Evolutionary conservation across 75 land plant genomes (phyloP).

Genomic region (Pinus tabuliformis): DNA sequence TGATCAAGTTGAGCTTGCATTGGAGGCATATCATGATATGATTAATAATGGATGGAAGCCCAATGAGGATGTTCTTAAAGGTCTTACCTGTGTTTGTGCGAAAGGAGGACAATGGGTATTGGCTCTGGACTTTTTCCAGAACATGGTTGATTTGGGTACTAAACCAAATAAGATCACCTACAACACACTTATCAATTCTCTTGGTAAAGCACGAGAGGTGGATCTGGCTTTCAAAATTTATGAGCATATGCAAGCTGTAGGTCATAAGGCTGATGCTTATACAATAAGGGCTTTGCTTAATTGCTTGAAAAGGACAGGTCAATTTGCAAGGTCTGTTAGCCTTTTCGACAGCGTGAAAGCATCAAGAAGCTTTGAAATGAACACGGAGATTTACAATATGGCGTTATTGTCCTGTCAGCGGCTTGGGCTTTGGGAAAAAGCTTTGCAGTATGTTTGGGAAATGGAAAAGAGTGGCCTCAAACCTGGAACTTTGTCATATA

Average conservation of each 20-base stretch:
- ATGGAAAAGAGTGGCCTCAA: slow-evolving; percentile 52
- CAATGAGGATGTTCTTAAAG: slow-evolving; percentile 51
- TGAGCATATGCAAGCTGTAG: slow-evolving; percentile 28
- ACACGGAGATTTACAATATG: slow-evolving; percentile 40
- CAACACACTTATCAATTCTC: slow-evolving; percentile 60
- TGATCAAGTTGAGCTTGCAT: slow-evolving; percentile 52
- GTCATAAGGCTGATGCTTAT: slow-evolving; percentile 42
- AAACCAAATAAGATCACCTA: slow-evolving; percentile 47
- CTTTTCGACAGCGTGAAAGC: slow-evolving; percentile 48
- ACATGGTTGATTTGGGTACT: slow-evolving; percentile 38
- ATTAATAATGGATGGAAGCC: slow-evolving; percentile 32
- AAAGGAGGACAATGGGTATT: slow-evolving; percentile 62
- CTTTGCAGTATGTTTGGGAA: slow-evolving; percentile 56
- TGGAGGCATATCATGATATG: slow-evolving; percentile 61
- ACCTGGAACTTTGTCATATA: slow-evolving; percentile 45
- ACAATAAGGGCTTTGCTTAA: slow-evolving; percentile 61
- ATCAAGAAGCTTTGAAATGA: slow-evolving; percentile 20
- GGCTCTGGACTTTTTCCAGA: slow-evolving; percentile 41
- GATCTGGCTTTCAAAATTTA: slow-evolving; percentile 44
- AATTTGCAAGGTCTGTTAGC: slow-evolving; percentile 38
- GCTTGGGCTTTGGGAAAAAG: slow-evolving; percentile 54
- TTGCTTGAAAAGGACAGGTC: slow-evolving; percentile 39
- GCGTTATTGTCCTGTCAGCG: slow-evolving; percentile 52
- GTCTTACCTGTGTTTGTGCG: slow-evolving; percentile 47
- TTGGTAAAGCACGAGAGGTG: slow-evolving; percentile 53